Base-by-base conservation (phyloP, 768 basidiomycete genomes). In the Amanita fuliginea region DNA sequence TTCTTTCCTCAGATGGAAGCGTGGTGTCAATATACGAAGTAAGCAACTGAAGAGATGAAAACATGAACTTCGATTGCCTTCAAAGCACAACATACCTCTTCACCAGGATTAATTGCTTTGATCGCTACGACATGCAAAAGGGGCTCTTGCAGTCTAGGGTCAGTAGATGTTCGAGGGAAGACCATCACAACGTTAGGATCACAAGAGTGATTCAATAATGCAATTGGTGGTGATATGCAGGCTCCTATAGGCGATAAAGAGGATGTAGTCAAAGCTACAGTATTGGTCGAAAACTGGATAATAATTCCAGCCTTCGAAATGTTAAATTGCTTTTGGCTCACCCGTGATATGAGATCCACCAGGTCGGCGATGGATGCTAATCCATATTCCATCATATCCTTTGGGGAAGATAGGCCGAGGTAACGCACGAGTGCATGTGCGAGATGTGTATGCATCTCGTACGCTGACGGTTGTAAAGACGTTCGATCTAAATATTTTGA, bases 141-240 rank as follows among this genome's bases (percentile, higher is more conserved):
- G 0, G 86, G 80, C 59, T 84, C 83, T 22, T 72, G 63, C 16
- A 50, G 57, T 0, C 57, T 51, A 1, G 64, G 56, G 11, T 61
- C 53, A 10, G 58, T 61, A 4, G 70, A 61, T 3, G 72, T 61
- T 3, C 78, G 71, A 43, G 94, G 93, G 59, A 95, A 97, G 3
- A 97, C 88, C n/a, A 94, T 76, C 28, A 84, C 88, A 0, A 86
- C 90, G 59, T 96, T 94, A 0, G 90, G 89, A 18, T 78, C 73
- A 59, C 92, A 94, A 0, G 86, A 86, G 59, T 97, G 93, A 59
- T 96, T 96, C 50, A 86, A 75, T 9, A 96, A 69, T 0, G 93
- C 93, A 3, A 83, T 67, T 0, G 76, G 58, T 0, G 94, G 93
- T 0, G 88, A 86, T 11, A 94, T 74, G n/a, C 84, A 80, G 2